A percentile compares a stretch with the other conserved stretches of the same genome.
Conservation (phyloP, 2,329 filamentous ascomycete species). For the Claviceps sp. region DNA sequence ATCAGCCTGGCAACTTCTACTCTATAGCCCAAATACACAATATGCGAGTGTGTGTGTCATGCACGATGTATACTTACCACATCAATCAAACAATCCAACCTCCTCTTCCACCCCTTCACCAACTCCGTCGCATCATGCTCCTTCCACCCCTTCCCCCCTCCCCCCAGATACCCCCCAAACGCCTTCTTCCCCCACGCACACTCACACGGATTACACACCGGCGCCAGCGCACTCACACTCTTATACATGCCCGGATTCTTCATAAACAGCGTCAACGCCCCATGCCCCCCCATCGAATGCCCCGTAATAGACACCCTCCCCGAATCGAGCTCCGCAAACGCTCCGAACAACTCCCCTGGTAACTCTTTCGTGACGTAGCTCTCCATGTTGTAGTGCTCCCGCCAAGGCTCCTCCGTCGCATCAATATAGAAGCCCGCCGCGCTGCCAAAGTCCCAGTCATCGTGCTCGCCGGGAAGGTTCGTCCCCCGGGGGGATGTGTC, state of each 20-base stretch:
- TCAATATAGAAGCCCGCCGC: conserved; percentile 94
- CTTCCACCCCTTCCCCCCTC: conserved; percentile 61
- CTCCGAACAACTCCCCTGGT: conserved; percentile 58
- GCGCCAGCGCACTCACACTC: conserved; percentile 80
- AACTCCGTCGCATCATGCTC: conserved; percentile 88
- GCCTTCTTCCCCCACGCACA: conserved; percentile 96
- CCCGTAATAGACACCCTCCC: conserved; percentile 70
- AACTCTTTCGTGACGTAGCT: conserved; percentile 81
- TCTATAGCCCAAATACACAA: no score
- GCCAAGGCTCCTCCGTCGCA: conserved; percentile 62
- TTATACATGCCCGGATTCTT: conserved; percentile 85
- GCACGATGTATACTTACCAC: conserved; percentile 43
- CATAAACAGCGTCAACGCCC: conserved; percentile 81
- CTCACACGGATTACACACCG: conserved; percentile 71
- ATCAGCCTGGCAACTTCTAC: background rate
- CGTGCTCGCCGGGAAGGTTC: conserved; percentile 70
- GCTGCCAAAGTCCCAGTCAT: conserved; percentile 79
- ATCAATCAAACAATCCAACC: conserved; percentile 72
- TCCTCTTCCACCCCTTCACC: conserved; percentile 57
- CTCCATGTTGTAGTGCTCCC: conserved; percentile 82
- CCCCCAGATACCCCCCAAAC: conserved; percentile 80
- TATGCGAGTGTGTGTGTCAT: no score
- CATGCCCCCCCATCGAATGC: conserved; percentile 96
- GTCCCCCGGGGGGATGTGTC: conserved; percentile 88
- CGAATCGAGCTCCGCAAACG: conserved; percentile 58